Evolutionary conservation across 768 basidiomycete species (phyloP), one percentile per base, ranked within the genome.

Genomic region (Russula lepida): DNA sequence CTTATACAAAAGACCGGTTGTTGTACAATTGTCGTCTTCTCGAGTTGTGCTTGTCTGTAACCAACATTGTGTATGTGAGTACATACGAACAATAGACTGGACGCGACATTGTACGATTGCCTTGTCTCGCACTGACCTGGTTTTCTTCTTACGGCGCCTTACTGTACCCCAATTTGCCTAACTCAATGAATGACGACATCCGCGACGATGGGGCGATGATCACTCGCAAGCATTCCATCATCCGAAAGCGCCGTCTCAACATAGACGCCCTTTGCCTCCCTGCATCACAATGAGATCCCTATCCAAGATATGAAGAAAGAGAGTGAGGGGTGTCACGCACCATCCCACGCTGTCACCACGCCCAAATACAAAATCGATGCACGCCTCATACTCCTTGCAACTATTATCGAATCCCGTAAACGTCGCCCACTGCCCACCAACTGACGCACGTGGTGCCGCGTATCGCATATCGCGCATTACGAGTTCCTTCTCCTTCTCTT

Each of bases 351-450:
- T 65, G 54, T 75, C 79, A 51, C 71, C 79, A 7, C 77, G 78
- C n/a, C 79, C 81, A 56, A 81, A 78, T 1, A 81, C 70, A 63
- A 82, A 82, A 64, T 82, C 81, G 59, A 83, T 82, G 54, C 79
- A 70, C 62, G 69, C 72, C 79, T 17, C 63, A 43, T 7, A 69
- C 52, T 78, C 74, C 8, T 73, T 71, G 6, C 78, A 75, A n/a
- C 68, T 66, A n/a, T 68, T 66, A 15, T 70, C 70, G 66, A 82
- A 84, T 0, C 79, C 81, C 2, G 81, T 81, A 66, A 77, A 82
- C 4, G 81, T 82, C 5, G 78, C 77, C 70, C 75, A 79, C 65
- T 79, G 74, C 2, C 75, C 73, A 0, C 77, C 79, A 1, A 82
- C 75, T 39, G 59, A 66, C 27, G 71, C 68, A 32, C 78, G 74